Percentiles rank a stretch among this genome's conserved stretches.
Evolutionary conservation across 192 early-diverging fungal species (phyloP).

Genomic region (Podila verticillata): DNA sequence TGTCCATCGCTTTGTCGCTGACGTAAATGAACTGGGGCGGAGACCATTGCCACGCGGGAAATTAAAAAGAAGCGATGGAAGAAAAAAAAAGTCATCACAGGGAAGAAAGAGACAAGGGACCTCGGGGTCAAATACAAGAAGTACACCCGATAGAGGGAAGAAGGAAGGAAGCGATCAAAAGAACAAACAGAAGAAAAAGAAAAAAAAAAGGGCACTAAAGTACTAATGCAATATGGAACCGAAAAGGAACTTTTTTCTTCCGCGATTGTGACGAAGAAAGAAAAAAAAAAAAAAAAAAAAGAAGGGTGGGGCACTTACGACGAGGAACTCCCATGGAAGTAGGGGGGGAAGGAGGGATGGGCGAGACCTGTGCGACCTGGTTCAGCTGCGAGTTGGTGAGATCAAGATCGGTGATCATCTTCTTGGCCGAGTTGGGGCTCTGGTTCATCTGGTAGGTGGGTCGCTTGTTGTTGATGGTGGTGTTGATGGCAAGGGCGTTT

Average conservation of each 20-base stretch:
- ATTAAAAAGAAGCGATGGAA: conserved; percentile 75
- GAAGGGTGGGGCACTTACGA: conserved; percentile 16
- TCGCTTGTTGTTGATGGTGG: conserved; percentile 29
- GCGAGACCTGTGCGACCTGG: conserved; percentile 15
- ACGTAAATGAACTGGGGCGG: conserved; percentile 5
- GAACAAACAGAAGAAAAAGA: not conserved
- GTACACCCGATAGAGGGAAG: no score
- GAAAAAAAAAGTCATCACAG: conserved; percentile 48
- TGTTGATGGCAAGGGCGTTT: conserved; percentile 27
- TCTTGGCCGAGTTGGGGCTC: conserved; percentile 7
- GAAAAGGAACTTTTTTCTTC: not conserved
- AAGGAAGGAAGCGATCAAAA: no score
- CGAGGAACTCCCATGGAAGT: conserved; percentile 17
- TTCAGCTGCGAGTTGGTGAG: conserved; percentile 12
- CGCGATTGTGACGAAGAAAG: not conserved
- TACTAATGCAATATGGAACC: not conserved
- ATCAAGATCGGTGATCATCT: conserved; percentile 31
- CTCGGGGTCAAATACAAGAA: not conserved
- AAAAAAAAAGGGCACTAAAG: not conserved
- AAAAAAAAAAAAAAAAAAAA: conserved; percentile 4
- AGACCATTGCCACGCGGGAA: no score
- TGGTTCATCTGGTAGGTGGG: conserved; percentile 18
- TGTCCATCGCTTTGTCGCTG: conserved; percentile 39
- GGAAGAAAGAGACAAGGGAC: not conserved
- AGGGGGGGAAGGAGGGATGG: conserved; percentile 20